Base-by-base conservation (phyloP, 257 asterid species). In the Salvia hispanica region DNA sequence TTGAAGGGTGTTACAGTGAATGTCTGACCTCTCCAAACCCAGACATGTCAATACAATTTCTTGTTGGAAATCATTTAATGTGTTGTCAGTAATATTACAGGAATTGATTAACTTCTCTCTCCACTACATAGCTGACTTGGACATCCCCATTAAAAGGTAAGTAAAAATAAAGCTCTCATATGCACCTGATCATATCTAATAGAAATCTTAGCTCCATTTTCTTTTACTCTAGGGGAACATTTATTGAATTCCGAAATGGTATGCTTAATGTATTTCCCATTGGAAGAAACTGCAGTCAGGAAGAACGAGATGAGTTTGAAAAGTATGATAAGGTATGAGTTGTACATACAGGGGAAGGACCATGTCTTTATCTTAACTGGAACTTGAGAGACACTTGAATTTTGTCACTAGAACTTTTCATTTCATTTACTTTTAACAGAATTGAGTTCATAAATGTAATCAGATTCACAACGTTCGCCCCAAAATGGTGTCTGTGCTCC, bases 221-320 rank as follows among this genome's bases (percentile, higher is more conserved):
- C 15, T 75, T 67, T 69, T 69, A 44, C 70, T 78, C 8, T 70
- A 94, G 99, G 82, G 99, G 97, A 54, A 94, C 97, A 51, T 94
- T 94, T 69, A 84, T 94, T 45, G 99, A 94, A 81, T 94, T 94
- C 63, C 90, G 99, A 58, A 91, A 89, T 77, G 99, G 99, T 67
- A 91, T 94, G 99, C 81, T 94, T 69, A 94, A 94, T 68, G 96
- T 94, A 33, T 94, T 96, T 6, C 99, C 99, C 64, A 94, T 94
- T 18, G 99, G 99, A 66, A 84, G 99, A 78, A 94, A 91, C 81
- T 94, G 99, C 82, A 94, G 96, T 60, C 99, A 94, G 78, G 99
- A 88, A 80, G 99, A 94, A 74, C 74, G 99, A 67, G 97, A 85
- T 37, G 96, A 88, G 81, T 94, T 94, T 36, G 99, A 91, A 68